A percentile compares a stretch with the other conserved stretches of the same genome.
phyloP scores from a whole-genome alignment of 2,329 filamentous ascomycete genomes.

The Phyllosticta citribraziliensis region DNA sequence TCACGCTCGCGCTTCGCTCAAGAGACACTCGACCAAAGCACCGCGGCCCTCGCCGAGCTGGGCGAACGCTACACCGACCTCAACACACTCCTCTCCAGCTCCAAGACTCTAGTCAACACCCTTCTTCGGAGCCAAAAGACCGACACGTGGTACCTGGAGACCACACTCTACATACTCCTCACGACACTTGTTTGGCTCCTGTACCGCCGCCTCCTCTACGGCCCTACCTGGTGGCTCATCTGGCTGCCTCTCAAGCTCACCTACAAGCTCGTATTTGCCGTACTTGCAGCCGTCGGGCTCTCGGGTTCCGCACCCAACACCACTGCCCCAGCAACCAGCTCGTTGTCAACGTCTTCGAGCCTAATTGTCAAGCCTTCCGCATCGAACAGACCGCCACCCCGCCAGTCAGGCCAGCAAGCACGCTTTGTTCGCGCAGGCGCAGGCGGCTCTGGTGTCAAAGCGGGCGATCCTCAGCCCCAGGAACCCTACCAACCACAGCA shows the following conservation, averaged over 20 bases:
- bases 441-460: conserved; percentile 37
- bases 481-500: not conserved
- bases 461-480: conserved; percentile 14
- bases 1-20: conserved; percentile 81
- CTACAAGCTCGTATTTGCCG: conserved; percentile 47
- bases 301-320: conserved; percentile 10
- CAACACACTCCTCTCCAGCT: conserved; percentile 65
- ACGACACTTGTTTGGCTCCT: conserved; percentile 75
- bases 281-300: conserved; percentile 44
- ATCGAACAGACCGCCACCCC: conserved; percentile 22
- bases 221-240: conserved; percentile 80
- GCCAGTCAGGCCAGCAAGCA: conserved; percentile 19
- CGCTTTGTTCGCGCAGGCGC: conserved; percentile 38
- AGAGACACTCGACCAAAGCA: conserved; percentile 76
- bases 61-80: conserved; percentile 73
- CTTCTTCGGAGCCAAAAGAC: conserved; percentile 84
- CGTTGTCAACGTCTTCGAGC: conserved; percentile 10
- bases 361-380: conserved; percentile 39
- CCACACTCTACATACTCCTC: conserved; percentile 71
- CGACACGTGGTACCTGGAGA: conserved; percentile 96
- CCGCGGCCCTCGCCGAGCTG: conserved; percentile 69
- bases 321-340: not conserved
- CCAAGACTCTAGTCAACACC: conserved; percentile 64
- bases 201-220: conserved; percentile 76
- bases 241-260: conserved; percentile 68